Conservation (phyloP, 768 basidiomycete genomes). For the Sistotremastrum suecicum region DNA sequence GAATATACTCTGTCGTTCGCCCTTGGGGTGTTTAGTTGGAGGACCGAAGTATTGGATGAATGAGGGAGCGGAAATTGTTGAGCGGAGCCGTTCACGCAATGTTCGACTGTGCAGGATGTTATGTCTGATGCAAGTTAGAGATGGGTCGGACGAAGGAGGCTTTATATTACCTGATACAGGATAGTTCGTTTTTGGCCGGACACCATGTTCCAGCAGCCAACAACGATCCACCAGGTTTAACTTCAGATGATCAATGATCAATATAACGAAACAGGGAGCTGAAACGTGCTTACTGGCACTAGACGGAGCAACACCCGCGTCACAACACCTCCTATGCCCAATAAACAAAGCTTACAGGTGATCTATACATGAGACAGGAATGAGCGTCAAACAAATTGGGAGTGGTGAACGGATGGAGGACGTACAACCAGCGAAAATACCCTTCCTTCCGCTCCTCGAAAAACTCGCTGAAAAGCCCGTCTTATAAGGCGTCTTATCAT, state of each 20-base stretch:
- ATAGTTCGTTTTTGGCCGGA: constrained; percentile 66
- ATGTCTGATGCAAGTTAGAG: constrained; percentile 22
- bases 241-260: constrained; percentile 21
- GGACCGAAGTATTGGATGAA: constrained; percentile 74
- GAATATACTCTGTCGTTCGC: constrained; percentile 63
- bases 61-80: constrained; percentile 46
- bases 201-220: constrained; percentile 76
- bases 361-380: constrained; percentile 23
- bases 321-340: background rate
- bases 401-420: constrained; percentile 4
- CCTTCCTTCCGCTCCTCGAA: constrained; percentile 81
- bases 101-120: constrained; percentile 35
- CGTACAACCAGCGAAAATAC: constrained; percentile 78
- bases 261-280: background rate
- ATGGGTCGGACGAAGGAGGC: background rate
- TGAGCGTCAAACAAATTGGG: background rate
- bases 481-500: constrained; percentile 96
- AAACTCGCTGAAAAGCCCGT: constrained; percentile 66
- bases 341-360: constrained; percentile 36
- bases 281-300: constrained; percentile 7
- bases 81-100: constrained; percentile 46
- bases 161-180: constrained; percentile 45
- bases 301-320: background rate
- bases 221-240: constrained; percentile 52
- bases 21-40: constrained; percentile 44